These are phyloP conservation scores for Tylopilus sp. DNA, from an alignment of 1,284 basidiomycete species.

Conservation along the genomic window DNA sequence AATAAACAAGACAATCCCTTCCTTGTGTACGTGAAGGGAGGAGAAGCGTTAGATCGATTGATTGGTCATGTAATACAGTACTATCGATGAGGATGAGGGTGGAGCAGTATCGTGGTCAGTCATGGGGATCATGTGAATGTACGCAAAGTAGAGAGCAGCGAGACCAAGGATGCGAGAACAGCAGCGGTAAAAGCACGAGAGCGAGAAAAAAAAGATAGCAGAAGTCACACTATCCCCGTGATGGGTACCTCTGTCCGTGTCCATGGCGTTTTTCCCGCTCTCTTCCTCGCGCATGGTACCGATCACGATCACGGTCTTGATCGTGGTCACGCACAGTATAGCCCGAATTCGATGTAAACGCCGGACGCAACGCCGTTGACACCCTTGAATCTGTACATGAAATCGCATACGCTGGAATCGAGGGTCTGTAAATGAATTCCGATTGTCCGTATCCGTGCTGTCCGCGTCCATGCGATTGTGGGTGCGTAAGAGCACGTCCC, in stretches of 20 bases:
- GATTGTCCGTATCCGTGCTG: slow-evolving; percentile 8
- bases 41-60: too few relatives aligned
- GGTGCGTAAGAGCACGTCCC: slow-evolving; percentile 6
- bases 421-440: slow-evolving; percentile 30
- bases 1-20: neutral
- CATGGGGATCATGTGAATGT: neutral
- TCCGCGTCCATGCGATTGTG: slow-evolving; percentile 3
- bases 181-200: too few relatives aligned
- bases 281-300: slow-evolving; percentile 17
- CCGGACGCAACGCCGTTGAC: slow-evolving; percentile 31
- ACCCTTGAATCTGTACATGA: slow-evolving; percentile 33
- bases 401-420: slow-evolving; percentile 31
- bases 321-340: slow-evolving; percentile 22
- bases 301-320: slow-evolving; percentile 18
- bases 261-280: slow-evolving; percentile 19
- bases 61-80: neutral
- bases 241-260: slow-evolving; percentile 11
- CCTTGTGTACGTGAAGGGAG: too few relatives aligned
- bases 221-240: slow-evolving; percentile 8
- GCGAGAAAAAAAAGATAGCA: neutral
- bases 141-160: neutral
- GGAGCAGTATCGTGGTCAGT: neutral
- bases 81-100: neutral
- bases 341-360: slow-evolving; percentile 26
- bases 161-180: neutral